A percentile compares a stretch with the other conserved stretches of the same genome.
Evolutionary conservation across 2,329 filamentous ascomycete species (phyloP).

Genomic region (Claviceps capensis): DNA sequence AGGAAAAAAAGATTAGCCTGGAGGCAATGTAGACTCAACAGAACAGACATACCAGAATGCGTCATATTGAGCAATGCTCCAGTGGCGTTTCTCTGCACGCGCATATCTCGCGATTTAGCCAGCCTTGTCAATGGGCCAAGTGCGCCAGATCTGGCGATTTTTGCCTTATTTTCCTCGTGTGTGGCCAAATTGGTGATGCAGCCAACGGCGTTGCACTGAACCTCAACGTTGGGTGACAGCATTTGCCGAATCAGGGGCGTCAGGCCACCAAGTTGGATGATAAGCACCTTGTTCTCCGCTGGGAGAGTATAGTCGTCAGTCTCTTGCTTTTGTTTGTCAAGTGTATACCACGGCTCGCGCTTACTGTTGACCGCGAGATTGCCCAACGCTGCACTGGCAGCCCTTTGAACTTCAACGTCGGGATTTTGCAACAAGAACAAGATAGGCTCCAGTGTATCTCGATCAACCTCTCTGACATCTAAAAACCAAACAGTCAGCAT

Average conservation of each 20-base stretch:
- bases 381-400: conserved; percentile 87
- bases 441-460: conserved; percentile 90
- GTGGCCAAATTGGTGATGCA: conserved; percentile 98
- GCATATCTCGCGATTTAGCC: conserved; percentile 96
- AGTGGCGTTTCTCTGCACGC: conserved; percentile 93
- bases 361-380: conserved; percentile 95
- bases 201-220: conserved; percentile 96
- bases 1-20: not conserved
- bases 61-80: conserved; percentile 98
- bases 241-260: conserved; percentile 92
- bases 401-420: conserved; percentile 93
- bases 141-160: conserved; percentile 90
- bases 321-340: not conserved
- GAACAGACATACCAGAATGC: conserved; percentile 61
- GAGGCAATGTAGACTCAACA: not conserved
- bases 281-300: conserved; percentile 97
- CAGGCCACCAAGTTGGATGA: conserved; percentile 83
- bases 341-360: conserved; percentile 15
- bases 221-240: conserved; percentile 95
- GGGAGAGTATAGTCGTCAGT: conserved; percentile 26
- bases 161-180: conserved; percentile 98
- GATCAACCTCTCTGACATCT: conserved; percentile 96
- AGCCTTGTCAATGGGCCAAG: conserved; percentile 80
- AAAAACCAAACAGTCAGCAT: conserved; percentile 5
- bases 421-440: conserved; percentile 87